A percentile compares a stretch with the other conserved stretches of the same genome.
Conservation (phyloP, 257 asterid species). For the Salvia hispanica region DNA sequence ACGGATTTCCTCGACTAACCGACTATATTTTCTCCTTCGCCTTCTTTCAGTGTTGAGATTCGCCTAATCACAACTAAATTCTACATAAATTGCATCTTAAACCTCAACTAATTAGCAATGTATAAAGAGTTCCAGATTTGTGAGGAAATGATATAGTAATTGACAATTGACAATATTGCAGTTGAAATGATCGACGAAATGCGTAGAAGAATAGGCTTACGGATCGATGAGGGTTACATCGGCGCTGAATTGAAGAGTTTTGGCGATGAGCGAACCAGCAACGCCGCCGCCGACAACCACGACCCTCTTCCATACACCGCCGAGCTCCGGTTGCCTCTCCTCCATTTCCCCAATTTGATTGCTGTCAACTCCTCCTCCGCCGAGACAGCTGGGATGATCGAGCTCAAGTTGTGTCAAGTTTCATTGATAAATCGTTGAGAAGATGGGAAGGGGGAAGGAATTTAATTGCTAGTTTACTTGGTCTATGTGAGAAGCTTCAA, state of each 20-base stretch:
- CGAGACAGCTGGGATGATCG: not conserved
- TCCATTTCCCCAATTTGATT: conserved; percentile 29
- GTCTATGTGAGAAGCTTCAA: conserved; percentile 15
- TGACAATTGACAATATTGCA: too few species aligned
- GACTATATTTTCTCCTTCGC: too few species aligned
- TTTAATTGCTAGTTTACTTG: conserved; percentile 24
- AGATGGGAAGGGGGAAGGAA: conserved; percentile 18
- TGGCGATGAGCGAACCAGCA: conserved; percentile 78
- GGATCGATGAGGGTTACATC: conserved; percentile 82
- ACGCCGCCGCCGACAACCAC: conserved; percentile 93
- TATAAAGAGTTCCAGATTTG: too few species aligned
- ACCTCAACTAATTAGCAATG: not conserved
- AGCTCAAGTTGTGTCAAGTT: conserved; percentile 8
- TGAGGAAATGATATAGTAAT: too few species aligned
- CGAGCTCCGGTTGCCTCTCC: conserved; percentile 49
- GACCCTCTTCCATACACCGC: conserved; percentile 77
- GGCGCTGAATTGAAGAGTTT: conserved; percentile 74
- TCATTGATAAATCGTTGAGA: not conserved
- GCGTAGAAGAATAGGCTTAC: conserved; percentile 38
- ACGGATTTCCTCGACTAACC: too few species aligned
- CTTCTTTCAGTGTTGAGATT: not conserved
- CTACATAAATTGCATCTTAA: not conserved
- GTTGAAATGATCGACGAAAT: not conserved
- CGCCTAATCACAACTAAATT: not conserved
- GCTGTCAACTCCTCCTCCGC: too few species aligned